Evolutionary conservation across 176 grass and related monocot genomes (phyloP).

Genomic region (Hyparrhenia diplandra): DNA sequence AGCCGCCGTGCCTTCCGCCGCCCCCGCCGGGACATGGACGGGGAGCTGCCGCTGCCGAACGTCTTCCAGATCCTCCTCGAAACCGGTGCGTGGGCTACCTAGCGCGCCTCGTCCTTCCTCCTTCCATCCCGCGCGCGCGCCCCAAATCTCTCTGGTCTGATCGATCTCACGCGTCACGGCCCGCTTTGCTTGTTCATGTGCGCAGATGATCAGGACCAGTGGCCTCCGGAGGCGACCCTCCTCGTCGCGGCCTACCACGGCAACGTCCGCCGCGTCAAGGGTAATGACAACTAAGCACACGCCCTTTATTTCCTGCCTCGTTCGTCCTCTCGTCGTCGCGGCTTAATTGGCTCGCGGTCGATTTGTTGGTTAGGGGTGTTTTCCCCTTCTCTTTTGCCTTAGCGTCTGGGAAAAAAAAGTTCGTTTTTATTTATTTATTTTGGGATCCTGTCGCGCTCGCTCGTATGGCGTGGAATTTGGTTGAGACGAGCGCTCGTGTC

Average conservation of each 20-base stretch:
- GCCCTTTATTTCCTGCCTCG: neutral
- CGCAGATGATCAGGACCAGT: constrained; percentile 8
- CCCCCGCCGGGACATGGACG: neutral
- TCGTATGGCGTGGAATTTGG: neutral
- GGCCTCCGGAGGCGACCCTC: constrained; percentile 14
- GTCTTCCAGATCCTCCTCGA: neutral
- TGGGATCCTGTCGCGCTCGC: neutral
- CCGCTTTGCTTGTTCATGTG: no score
- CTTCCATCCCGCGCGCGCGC: neutral
- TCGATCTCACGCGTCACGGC: neutral
- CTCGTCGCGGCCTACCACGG: neutral
- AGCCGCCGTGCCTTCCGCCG: neutral
- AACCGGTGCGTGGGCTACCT: neutral
- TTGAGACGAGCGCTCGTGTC: neutral
- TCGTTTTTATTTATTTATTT: neutral
- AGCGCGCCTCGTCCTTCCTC: neutral
- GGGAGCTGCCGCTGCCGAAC: neutral
- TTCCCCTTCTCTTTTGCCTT: neutral
- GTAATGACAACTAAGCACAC: neutral
- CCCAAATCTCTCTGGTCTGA: neutral
- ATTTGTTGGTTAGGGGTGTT: neutral
- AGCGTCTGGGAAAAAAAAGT: neutral
- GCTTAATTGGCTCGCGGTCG: neutral
- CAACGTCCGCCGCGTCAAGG: constrained; percentile 30
- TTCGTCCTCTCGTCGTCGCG: neutral